Conservation (phyloP, 257 asterid genomes). For the Verbascum thapsus region DNA sequence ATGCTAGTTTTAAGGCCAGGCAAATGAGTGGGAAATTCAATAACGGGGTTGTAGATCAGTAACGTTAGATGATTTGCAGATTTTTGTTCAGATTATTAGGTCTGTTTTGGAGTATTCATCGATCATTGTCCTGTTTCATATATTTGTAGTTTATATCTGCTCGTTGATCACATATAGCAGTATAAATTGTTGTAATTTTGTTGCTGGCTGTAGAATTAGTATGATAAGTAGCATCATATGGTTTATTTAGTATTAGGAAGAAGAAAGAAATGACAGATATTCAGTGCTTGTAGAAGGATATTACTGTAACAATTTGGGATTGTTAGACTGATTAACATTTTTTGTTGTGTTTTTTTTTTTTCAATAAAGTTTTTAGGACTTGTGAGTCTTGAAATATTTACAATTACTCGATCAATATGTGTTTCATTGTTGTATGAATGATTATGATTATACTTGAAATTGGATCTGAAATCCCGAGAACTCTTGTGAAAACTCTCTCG, state of each 20-base stretch:
- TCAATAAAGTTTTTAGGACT: too few relatives aligned
- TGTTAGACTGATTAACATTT: not conserved
- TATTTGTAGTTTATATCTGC: slow-evolving; percentile 22
- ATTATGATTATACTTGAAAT: too few relatives aligned
- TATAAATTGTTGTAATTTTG: slow-evolving; percentile 12
- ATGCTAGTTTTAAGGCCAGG: slow-evolving; percentile 70
- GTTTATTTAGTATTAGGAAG: slow-evolving; percentile 19
- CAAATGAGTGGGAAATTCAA: slow-evolving; percentile 62
- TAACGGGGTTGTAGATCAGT: slow-evolving; percentile 48
- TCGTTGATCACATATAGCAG: slow-evolving; percentile 28
- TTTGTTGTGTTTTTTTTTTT: too few relatives aligned
- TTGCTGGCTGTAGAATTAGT: slow-evolving; percentile 29
- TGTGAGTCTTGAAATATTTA: too few relatives aligned
- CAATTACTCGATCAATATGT: too few relatives aligned
- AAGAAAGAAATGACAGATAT: not conserved
- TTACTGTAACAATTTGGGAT: slow-evolving; percentile 21
- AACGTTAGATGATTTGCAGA: slow-evolving; percentile 45
- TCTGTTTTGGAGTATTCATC: too few relatives aligned
- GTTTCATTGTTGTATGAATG: too few relatives aligned
- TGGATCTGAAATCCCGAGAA: too few relatives aligned
- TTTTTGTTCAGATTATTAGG: too few relatives aligned
- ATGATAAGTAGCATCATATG: slow-evolving; percentile 14
- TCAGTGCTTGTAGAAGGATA: slow-evolving; percentile 22
- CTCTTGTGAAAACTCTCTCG: too few relatives aligned
- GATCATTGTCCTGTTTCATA: too few relatives aligned